These are phyloP conservation scores for Beauveria sp. DNA, from an alignment of 2,329 filamentous ascomycete genomes.

Conservation along the genomic window DNA sequence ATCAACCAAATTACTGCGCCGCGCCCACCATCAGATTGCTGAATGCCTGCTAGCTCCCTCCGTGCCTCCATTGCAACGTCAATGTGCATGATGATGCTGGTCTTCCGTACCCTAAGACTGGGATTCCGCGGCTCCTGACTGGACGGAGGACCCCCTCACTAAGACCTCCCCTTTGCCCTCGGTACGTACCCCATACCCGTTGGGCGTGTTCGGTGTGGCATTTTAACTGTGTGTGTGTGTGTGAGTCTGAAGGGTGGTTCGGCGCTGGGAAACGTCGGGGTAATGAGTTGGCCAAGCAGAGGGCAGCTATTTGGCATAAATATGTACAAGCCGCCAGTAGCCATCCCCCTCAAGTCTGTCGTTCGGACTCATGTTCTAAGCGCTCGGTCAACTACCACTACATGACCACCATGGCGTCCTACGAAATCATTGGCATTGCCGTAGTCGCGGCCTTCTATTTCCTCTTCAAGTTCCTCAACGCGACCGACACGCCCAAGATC, in stretches of 20 bases:
- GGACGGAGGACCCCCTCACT: background rate
- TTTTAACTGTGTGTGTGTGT: background rate
- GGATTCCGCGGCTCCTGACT: background rate
- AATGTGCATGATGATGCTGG: background rate
- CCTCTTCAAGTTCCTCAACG: slow-evolving; percentile 27
- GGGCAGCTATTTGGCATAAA: slow-evolving; percentile 2
- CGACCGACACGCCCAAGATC: slow-evolving; percentile 52
- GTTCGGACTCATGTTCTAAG: background rate
- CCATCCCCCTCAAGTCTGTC: background rate
- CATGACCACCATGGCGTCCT: background rate
- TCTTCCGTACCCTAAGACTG: background rate
- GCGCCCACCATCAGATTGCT: background rate
- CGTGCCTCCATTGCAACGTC: background rate
- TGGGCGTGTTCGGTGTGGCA: background rate
- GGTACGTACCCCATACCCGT: background rate
- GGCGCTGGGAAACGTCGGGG: background rate
- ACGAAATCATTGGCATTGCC: slow-evolving; percentile 11
- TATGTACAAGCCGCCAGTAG: slow-evolving; percentile 4
- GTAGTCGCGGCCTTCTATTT: slow-evolving; percentile 15
- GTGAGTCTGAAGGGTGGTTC: background rate
- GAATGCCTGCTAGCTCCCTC: background rate
- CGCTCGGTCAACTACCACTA: background rate
- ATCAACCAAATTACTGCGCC: background rate
- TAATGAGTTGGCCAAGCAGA: slow-evolving; percentile 4
- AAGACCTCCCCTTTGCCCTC: background rate